phyloP scores from a whole-genome alignment of 2,329 filamentous ascomycete species.

The Pyricularia sp. region DNA sequence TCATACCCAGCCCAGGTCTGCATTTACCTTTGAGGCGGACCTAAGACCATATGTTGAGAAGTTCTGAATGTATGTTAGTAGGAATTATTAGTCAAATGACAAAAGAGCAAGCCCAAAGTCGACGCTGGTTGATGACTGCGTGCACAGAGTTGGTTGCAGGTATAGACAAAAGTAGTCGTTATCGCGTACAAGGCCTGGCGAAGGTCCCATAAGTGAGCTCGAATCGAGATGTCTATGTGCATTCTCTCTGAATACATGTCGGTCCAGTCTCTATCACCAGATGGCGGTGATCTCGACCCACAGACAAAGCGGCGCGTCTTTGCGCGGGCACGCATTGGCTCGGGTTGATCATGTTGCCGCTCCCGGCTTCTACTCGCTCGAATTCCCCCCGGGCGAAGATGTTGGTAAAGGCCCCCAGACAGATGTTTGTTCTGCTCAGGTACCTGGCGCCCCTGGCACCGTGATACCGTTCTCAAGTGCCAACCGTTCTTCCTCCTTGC shows the following conservation, averaged over 20 bases:
- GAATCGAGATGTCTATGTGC: not conserved
- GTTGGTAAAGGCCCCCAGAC: not conserved
- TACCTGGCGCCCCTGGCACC: constrained; percentile 1
- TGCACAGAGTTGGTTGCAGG: not conserved
- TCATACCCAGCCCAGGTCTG: constrained; percentile 66
- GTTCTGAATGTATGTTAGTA: constrained; percentile 37
- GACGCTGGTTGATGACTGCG: not conserved
- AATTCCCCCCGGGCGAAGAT: not conserved
- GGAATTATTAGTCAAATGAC: not conserved
- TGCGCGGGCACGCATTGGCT: not conserved
- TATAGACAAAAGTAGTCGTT: not conserved
- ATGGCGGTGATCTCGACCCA: not conserved
- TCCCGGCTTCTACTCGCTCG: not conserved
- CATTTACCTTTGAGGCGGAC: constrained; percentile 74
- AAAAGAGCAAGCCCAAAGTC: not conserved
- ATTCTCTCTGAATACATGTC: not conserved
- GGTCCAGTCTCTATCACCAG: not conserved
- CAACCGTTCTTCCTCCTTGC: constrained; percentile 65
- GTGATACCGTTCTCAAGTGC: constrained; percentile 17
- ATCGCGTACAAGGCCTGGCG: constrained; percentile 6
- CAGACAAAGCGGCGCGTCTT: not conserved
- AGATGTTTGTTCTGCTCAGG: not conserved
- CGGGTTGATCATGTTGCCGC: not conserved
- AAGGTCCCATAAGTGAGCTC: not conserved
- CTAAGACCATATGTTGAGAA: constrained; percentile 72